These are phyloP conservation scores for Sonneratia caseolaris DNA, from an alignment of 345 rosid genomes.

Conservation along the genomic window DNA sequence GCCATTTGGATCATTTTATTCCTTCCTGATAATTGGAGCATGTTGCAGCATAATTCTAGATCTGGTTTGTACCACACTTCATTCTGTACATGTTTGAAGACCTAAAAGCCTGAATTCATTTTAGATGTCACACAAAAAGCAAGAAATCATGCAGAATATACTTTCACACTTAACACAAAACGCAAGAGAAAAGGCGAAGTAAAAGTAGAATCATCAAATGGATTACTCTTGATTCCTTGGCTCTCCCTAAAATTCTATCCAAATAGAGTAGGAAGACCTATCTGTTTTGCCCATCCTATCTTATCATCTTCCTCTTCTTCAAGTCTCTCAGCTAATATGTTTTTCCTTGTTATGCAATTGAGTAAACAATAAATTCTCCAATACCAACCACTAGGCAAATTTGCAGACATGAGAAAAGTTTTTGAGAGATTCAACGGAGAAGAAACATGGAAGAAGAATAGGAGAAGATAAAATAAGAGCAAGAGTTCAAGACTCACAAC, in stretches of 20 bases:
- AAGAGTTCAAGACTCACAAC: background rate
- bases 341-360: background rate
- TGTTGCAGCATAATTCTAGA: conserved; percentile 24
- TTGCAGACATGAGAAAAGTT: background rate
- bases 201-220: background rate
- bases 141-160: background rate
- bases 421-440: background rate
- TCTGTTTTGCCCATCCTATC: background rate
- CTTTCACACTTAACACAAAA: background rate
- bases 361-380: background rate
- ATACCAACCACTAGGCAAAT: background rate
- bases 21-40: conserved; percentile 37
- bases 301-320: background rate
- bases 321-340: background rate
- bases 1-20: conserved; percentile 33
- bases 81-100: conserved; percentile 32
- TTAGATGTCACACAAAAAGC: conserved; percentile 15
- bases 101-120: conserved; percentile 28
- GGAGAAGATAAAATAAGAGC: background rate
- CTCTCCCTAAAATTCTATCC: background rate
- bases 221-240: background rate
- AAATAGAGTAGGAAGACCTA: background rate
- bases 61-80: conserved; percentile 50
- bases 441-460: background rate
- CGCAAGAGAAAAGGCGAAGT: background rate